Percentiles rank a stretch among this genome's conserved stretches.
phyloP scores from a whole-genome alignment of 345 rosid species.

The Arabis alpina region DNA sequence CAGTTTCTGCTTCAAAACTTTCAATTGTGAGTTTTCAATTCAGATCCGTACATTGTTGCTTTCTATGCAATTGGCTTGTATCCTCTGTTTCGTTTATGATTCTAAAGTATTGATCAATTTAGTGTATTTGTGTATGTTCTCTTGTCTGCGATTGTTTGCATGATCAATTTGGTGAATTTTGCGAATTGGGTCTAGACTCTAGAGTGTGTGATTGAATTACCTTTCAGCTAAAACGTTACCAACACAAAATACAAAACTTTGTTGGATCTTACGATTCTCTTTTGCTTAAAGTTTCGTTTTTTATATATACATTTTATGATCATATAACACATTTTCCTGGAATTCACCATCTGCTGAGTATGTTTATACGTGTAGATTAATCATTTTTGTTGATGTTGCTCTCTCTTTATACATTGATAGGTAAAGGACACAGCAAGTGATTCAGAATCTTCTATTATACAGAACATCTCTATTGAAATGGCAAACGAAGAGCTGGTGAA shows the following conservation, averaged over 20 bases:
- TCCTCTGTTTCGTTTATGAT: constrained; percentile 6
- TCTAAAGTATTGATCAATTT: not conserved
- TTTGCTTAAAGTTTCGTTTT: not conserved
- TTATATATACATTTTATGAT: not conserved
- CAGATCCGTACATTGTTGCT: not conserved
- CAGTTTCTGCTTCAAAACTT: constrained; percentile 1
- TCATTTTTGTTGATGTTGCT: not conserved
- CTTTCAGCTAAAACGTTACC: not conserved
- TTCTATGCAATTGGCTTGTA: not conserved
- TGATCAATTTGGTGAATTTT: constrained; percentile 13
- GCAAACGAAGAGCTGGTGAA: constrained; percentile 43
- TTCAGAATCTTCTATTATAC: not conserved
- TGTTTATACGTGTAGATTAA: not conserved
- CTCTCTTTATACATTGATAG: constrained; percentile 20
- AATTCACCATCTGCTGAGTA: not conserved
- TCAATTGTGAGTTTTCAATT: constrained; percentile 21
- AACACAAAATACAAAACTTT: not conserved
- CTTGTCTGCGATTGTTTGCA: not conserved
- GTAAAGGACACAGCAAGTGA: constrained; percentile 11
- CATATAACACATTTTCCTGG: not conserved
- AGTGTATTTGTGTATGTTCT: not conserved
- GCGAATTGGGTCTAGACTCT: not conserved
- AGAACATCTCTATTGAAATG: constrained; percentile 29
- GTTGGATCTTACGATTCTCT: not conserved
- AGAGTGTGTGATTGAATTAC: not conserved